phyloP scores from a whole-genome alignment of 2,329 filamentous ascomycete genomes.

The Sclerotinia subarctica region DNA sequence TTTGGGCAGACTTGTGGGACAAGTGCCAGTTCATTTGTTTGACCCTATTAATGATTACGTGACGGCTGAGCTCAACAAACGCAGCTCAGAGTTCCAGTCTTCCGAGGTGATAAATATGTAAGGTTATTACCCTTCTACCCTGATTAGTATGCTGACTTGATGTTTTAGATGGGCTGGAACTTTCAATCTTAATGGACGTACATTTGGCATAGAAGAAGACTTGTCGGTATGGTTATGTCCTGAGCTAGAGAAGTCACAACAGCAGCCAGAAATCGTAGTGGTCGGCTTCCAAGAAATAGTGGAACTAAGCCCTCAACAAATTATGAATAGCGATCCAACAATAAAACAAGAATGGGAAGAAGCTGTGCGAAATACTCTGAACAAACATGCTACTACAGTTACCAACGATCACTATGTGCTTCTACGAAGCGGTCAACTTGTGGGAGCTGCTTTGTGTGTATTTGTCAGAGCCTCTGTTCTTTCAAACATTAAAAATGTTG shows the following conservation, averaged over 20 bases:
- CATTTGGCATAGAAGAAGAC: constrained; percentile 72
- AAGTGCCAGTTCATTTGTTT: constrained; percentile 77
- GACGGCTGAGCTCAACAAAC: constrained; percentile 67
- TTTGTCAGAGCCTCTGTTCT: constrained; percentile 81
- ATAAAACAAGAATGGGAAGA: constrained; percentile 83
- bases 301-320: constrained; percentile 94
- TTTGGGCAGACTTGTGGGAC: constrained; percentile 78
- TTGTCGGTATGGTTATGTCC: constrained; percentile 84
- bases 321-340: constrained; percentile 95
- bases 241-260: constrained; percentile 51
- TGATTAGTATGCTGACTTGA: neutral
- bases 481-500: constrained; percentile 87
- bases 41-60: constrained; percentile 95
- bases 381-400: constrained; percentile 61
- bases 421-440: constrained; percentile 86
- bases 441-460: constrained; percentile 87
- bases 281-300: constrained; percentile 98
- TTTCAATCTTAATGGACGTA: constrained; percentile 92
- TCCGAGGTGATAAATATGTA: constrained; percentile 68
- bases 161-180: constrained; percentile 62
- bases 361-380: constrained; percentile 74
- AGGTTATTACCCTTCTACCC: neutral
- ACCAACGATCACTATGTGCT: constrained; percentile 81
- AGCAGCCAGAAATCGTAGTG: constrained; percentile 79
- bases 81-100: constrained; percentile 70